Percentiles rank a stretch among this genome's conserved stretches.
These are phyloP conservation scores for Penicillium sp. DNA, from an alignment of 2,329 filamentous ascomycete species.

Conservation along the genomic window DNA sequence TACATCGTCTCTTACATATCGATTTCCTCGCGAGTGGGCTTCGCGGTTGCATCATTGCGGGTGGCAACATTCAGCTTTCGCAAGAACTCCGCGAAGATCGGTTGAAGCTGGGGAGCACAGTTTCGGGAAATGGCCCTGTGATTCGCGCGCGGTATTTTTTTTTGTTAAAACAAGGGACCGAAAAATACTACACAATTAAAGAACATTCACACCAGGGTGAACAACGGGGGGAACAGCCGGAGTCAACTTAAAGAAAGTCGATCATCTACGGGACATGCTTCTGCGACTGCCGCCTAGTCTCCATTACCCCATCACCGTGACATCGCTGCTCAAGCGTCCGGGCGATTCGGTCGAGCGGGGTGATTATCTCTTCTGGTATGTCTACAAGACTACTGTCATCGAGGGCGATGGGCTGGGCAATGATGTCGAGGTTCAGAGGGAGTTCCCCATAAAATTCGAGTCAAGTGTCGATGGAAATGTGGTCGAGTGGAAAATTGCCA, in stretches of 20 bases:
- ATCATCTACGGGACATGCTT: slow-evolving; percentile 37
- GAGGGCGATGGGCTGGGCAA: slow-evolving; percentile 70
- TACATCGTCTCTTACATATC: neutral
- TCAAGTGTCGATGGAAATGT: slow-evolving; percentile 78
- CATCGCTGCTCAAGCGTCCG: slow-evolving; percentile 70
- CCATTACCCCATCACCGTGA: slow-evolving; percentile 91
- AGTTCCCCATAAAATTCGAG: slow-evolving; percentile 75
- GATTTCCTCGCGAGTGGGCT: neutral
- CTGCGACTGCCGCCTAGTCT: slow-evolving; percentile 54
- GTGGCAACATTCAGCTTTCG: slow-evolving; percentile 3
- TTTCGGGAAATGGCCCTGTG: slow-evolving; percentile 6
- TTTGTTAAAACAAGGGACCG: neutral
- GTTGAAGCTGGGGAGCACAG: slow-evolving; percentile 2
- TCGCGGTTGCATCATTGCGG: neutral
- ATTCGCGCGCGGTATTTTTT: neutral
- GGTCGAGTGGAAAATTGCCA: slow-evolving; percentile 66
- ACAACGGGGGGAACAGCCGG: neutral
- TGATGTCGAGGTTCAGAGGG: slow-evolving; percentile 63
- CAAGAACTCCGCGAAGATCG: neutral
- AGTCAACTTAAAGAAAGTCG: neutral
- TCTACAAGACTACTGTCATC: slow-evolving; percentile 70
- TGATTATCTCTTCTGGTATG: slow-evolving; percentile 79
- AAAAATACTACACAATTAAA: neutral
- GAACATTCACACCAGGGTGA: neutral
- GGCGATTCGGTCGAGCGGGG: slow-evolving; percentile 73